phyloP scores from a whole-genome alignment of 163 green algal genomes.

The Chlamydomonas reinhardtii region DNA sequence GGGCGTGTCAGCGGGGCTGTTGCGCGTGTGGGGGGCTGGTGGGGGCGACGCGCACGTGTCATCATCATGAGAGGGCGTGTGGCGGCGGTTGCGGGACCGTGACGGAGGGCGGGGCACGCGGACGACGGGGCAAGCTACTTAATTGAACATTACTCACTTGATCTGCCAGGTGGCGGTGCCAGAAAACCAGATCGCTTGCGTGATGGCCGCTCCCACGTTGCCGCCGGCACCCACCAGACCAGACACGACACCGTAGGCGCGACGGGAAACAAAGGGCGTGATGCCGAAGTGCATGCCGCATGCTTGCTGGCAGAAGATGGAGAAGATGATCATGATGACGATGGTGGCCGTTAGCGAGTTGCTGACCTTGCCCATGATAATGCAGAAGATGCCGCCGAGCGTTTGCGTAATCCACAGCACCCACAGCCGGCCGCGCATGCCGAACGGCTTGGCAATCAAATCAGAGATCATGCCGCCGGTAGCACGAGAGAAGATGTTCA shows the following conservation, averaged over 20 bases:
- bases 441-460: conserved; percentile 66
- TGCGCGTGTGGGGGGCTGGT: too few species aligned
- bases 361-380: conserved; percentile 67
- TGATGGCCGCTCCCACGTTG: conserved; percentile 85
- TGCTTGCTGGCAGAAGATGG: conserved; percentile 81
- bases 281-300: conserved; percentile 82
- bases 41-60: too few species aligned
- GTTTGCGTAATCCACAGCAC: conserved; percentile 66
- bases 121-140: too few species aligned
- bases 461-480: conserved; percentile 88
- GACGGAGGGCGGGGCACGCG: too few species aligned
- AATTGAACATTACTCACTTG: conserved; percentile 31
- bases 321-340: conserved; percentile 86
- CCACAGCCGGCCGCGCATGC: conserved; percentile 94
- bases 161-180: conserved; percentile 39
- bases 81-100: too few species aligned
- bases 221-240: conserved; percentile 93
- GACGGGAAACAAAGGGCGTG: conserved; percentile 91
- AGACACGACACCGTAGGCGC: conserved; percentile 88
- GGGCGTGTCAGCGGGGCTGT: too few species aligned
- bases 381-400: conserved; percentile 78
- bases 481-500: conserved; percentile 93
- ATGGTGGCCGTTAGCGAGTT: conserved; percentile 74
- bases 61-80: too few species aligned
- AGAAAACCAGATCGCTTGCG: conserved; percentile 85